These are phyloP conservation scores for Strigomonas culicis DNA, from an alignment of 208 protist genomes.

Conservation along the genomic window DNA sequence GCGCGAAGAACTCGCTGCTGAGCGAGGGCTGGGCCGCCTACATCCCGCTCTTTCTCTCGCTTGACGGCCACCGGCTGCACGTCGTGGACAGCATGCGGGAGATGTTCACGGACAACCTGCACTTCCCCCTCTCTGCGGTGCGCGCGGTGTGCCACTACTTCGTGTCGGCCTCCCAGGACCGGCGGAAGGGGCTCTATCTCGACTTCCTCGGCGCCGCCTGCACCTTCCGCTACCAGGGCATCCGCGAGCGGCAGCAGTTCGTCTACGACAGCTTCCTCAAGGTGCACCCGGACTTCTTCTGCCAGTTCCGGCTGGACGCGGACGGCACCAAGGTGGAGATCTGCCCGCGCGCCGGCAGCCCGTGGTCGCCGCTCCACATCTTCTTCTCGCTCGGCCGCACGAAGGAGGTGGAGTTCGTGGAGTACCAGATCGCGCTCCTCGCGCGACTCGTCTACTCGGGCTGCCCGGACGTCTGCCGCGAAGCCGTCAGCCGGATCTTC, in stretches of 20 bases:
- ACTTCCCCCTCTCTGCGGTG: slow-evolving; percentile 30
- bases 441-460: slow-evolving; percentile 61
- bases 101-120: slow-evolving; percentile 62
- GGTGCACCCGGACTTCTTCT: slow-evolving; percentile 42
- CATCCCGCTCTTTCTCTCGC: slow-evolving; percentile 43
- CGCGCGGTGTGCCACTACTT: slow-evolving; percentile 42
- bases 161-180: slow-evolving; percentile 21
- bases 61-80: slow-evolving; percentile 50
- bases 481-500: slow-evolving; percentile 39
- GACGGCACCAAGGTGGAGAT: slow-evolving; percentile 15
- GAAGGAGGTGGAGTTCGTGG: slow-evolving; percentile 30
- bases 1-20: slow-evolving; percentile 25
- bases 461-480: slow-evolving; percentile 40
- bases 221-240: slow-evolving; percentile 42
- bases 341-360: background rate
- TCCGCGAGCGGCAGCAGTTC: slow-evolving; percentile 45
- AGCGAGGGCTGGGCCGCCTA: slow-evolving; percentile 40
- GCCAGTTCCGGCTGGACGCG: slow-evolving; percentile 26
- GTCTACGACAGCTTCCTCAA: slow-evolving; percentile 59
- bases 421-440: slow-evolving; percentile 53
- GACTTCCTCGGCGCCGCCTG: slow-evolving; percentile 52
- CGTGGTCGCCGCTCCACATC: slow-evolving; percentile 17
- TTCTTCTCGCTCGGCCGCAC: slow-evolving; percentile 33
- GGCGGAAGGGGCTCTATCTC: slow-evolving; percentile 42
- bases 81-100: slow-evolving; percentile 56